These are phyloP conservation scores for Suillus hirtellus DNA, from an alignment of 768 basidiomycete genomes.

Conservation along the genomic window DNA sequence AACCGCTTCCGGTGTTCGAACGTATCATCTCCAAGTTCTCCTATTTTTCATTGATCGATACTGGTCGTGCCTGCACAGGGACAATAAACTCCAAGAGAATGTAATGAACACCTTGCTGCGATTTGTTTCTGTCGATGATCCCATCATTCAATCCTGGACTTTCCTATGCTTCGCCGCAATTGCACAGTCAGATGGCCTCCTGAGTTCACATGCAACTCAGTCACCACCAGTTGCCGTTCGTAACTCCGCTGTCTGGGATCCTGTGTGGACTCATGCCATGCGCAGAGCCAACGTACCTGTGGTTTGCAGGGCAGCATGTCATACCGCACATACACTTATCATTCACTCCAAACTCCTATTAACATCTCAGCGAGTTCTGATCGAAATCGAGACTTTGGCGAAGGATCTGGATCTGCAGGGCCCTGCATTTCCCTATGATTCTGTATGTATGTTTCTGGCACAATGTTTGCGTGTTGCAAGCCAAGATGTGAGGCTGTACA, in stretches of 20 bases:
- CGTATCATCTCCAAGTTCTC: conserved; percentile 69
- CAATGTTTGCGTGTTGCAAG: conserved; percentile 69
- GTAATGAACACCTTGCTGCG: conserved; percentile 58
- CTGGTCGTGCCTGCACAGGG: conserved; percentile 64
- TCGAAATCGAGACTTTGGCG: conserved; percentile 76
- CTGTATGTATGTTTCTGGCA: conserved; percentile 82
- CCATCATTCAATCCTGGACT: conserved; percentile 76
- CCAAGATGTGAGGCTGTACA: conserved; percentile 81
- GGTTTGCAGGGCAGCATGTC: conserved; percentile 80
- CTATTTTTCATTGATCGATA: conserved; percentile 85
- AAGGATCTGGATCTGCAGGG: conserved; percentile 91
- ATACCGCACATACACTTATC: conserved; percentile 60
- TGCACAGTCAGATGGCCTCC: conserved; percentile 47
- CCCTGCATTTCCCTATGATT: conserved; percentile 82
- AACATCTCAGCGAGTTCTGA: conserved; percentile 55
- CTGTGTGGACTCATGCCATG: conserved; percentile 80
- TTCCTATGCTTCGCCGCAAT: conserved; percentile 80
- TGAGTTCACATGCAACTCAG: conserved; percentile 8
- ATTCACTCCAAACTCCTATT: conserved; percentile 43
- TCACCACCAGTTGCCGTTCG: conserved; percentile 13
- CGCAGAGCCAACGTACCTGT: conserved; percentile 68
- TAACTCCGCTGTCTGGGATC: conserved; percentile 60
- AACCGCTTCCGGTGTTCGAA: conserved; percentile 34
- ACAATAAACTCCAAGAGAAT: conserved; percentile 54
- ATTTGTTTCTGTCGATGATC: conserved; percentile 65